A percentile compares a stretch with the other conserved stretches of the same genome.
phyloP scores from a whole-genome alignment of 1,284 basidiomycete species.

The Pisolithus thermaeus region DNA sequence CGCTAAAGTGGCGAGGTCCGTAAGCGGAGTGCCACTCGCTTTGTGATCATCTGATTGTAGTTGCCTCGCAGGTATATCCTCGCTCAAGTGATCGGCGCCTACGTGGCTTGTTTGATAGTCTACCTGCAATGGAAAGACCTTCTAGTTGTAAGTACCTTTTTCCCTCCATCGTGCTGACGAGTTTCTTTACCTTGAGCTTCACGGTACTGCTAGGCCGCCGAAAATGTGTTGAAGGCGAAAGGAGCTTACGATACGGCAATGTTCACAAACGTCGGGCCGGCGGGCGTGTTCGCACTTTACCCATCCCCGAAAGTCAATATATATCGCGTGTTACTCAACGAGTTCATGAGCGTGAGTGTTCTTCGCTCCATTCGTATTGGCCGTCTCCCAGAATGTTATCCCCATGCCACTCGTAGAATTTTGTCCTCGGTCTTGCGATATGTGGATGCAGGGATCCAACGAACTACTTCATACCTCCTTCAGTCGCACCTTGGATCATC shows the following conservation, averaged over 20 bases:
- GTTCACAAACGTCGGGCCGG: constrained; percentile 56
- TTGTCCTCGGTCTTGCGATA: constrained; percentile 55
- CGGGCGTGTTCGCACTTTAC: constrained; percentile 57
- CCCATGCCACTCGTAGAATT: constrained; percentile 40
- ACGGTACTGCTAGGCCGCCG: constrained; percentile 27
- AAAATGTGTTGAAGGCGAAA: constrained; percentile 36
- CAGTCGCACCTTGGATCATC: constrained; percentile 46
- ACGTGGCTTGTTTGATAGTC: constrained; percentile 51
- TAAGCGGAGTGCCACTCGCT: background rate
- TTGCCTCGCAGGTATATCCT: constrained; percentile 46
- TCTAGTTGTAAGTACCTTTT: constrained; percentile 30
- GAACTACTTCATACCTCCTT: constrained; percentile 53
- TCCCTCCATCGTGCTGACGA: background rate
- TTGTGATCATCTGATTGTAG: background rate
- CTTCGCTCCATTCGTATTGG: background rate
- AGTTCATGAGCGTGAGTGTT: constrained; percentile 52
- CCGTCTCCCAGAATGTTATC: background rate
- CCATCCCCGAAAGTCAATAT: constrained; percentile 44
- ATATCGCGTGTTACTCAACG: constrained; percentile 55
- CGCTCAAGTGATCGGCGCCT: constrained; percentile 58
- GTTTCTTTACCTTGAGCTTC: background rate
- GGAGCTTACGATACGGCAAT: constrained; percentile 37
- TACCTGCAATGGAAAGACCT: constrained; percentile 58
- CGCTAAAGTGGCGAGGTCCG: constrained; percentile 48
- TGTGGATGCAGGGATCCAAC: constrained; percentile 58